Conservation (phyloP, 345 rosid genomes). For the Rhodamnia argentea region DNA sequence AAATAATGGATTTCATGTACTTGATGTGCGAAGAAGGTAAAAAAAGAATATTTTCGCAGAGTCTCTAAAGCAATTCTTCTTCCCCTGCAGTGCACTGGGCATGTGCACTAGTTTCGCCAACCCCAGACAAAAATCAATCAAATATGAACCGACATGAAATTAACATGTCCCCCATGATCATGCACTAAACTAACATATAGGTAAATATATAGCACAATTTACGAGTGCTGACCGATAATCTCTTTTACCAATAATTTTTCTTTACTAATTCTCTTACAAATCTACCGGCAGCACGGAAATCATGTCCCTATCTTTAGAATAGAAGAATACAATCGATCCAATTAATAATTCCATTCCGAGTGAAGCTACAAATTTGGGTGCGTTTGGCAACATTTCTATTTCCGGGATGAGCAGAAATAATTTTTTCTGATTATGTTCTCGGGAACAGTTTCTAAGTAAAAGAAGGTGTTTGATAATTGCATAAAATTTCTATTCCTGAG, state of each 20-base stretch:
- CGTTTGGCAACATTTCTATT: too few relatives aligned
- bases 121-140: background rate
- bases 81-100: background rate
- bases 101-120: background rate
- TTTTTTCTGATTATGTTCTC: too few relatives aligned
- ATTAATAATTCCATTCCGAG: background rate
- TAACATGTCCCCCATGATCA: background rate
- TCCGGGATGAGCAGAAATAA: too few relatives aligned
- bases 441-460: rapidly evolving
- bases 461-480: too few relatives aligned
- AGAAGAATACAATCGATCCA: background rate
- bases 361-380: background rate
- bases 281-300: background rate
- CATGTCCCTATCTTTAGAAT: background rate
- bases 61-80: background rate
- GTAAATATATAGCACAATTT: background rate
- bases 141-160: background rate
- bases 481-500: too few relatives aligned
- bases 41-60: background rate
- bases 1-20: background rate
- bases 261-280: background rate
- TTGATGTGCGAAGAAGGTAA: background rate
- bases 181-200: background rate
- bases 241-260: background rate
- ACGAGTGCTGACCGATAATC: background rate